phyloP scores from a whole-genome alignment of 2,329 filamentous ascomycete species.

The Clonostachys chloroleuca region DNA sequence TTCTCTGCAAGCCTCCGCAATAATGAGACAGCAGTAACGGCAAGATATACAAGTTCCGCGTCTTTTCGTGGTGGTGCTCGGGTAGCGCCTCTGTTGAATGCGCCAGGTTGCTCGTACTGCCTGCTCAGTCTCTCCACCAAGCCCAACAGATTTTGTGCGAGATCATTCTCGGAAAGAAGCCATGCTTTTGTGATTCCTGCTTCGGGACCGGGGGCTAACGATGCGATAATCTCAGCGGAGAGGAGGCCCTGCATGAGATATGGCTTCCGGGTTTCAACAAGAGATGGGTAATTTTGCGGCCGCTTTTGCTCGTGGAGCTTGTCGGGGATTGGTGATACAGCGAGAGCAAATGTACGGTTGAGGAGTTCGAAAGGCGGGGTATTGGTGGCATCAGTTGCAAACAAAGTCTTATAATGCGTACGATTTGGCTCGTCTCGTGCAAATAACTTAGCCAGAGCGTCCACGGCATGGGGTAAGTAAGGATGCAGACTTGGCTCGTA shows the following conservation, averaged over 20 bases:
- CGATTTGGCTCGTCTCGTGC: conserved; percentile 93
- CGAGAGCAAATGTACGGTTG: conserved; percentile 81
- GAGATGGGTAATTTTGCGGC: conserved; percentile 54
- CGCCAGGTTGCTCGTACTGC: conserved; percentile 49
- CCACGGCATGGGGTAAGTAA: conserved; percentile 85
- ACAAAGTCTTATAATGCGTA: conserved; percentile 77
- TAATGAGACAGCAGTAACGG: conserved; percentile 63
- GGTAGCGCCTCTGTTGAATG: conserved; percentile 19
- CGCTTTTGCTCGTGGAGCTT: conserved; percentile 45
- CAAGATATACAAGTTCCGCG: conserved; percentile 55
- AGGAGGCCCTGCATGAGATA: conserved; percentile 89
- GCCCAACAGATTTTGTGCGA: conserved; percentile 73
- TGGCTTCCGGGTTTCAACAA: conserved; percentile 81
- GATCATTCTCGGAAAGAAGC: conserved; percentile 80
- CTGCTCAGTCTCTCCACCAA: conserved; percentile 69
- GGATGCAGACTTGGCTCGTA: conserved; percentile 80
- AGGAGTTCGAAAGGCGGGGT: conserved; percentile 72
- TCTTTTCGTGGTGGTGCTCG: conserved; percentile 35
- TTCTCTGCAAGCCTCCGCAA: conserved; percentile 68
- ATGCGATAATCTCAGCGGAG: conserved; percentile 82
- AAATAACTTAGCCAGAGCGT: conserved; percentile 85
- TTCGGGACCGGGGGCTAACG: conserved; percentile 68
- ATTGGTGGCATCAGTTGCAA: conserved; percentile 64
- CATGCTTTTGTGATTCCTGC: conserved; percentile 69
- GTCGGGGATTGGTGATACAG: conserved; percentile 81